Percentiles rank a stretch among this genome's conserved stretches.
Conservation (phyloP, 202 grass and related monocot species). For the Musa balbisiana region DNA sequence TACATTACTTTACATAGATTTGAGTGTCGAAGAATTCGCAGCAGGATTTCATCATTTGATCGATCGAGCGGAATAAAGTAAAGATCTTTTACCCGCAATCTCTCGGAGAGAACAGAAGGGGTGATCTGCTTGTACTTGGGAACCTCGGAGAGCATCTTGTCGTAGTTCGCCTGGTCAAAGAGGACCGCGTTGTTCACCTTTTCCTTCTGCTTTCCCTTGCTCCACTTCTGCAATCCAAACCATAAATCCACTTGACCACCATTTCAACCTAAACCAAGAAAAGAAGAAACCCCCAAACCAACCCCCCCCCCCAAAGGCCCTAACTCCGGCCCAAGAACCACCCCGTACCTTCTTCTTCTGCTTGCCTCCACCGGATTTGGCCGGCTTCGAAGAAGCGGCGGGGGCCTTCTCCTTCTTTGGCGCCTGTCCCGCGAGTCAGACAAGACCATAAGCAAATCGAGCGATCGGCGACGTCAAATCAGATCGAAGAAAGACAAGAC, state of each 20-base stretch:
- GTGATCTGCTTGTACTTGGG: constrained; percentile 13
- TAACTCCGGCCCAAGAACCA: neutral
- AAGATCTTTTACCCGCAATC: constrained; percentile 5
- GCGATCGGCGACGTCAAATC: neutral
- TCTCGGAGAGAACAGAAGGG: constrained; percentile 8
- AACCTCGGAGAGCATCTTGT: constrained; percentile 14
- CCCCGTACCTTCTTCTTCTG: constrained; percentile 3
- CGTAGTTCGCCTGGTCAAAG: constrained; percentile 8
- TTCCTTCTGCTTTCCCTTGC: constrained; percentile 14
- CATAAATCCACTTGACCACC: neutral
- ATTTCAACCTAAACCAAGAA: neutral
- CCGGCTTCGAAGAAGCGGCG: neutral
- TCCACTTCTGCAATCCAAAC: constrained; percentile 5
- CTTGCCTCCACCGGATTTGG: constrained; percentile 8
- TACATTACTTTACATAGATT: neutral
- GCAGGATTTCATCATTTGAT: neutral
- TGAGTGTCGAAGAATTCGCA: neutral
- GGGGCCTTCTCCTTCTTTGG: constrained; percentile 7
- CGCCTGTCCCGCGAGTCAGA: neutral
- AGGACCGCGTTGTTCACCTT: constrained; percentile 13
- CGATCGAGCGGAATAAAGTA: neutral
- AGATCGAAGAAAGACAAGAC: neutral
- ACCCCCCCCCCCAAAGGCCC: neutral
- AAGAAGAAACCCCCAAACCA: neutral
- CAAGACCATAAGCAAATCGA: neutral